Evolutionary conservation across 2,329 filamentous ascomycete genomes (phyloP), one percentile per base, ranked within the genome.

Genomic region (Colletotrichum cereale): DNA sequence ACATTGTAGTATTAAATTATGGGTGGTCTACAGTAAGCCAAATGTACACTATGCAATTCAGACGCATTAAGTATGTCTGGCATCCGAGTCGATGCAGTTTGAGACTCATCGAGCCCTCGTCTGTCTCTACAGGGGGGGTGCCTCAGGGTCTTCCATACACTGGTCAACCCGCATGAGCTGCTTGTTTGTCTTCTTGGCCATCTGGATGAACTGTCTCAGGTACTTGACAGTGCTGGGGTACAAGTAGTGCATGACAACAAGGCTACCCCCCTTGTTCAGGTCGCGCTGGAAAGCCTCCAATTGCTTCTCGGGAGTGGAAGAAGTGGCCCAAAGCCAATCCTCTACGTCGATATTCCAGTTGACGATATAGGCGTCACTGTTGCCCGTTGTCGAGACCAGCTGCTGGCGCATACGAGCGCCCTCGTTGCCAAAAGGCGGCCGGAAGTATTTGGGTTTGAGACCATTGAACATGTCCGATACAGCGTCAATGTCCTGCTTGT

Each of bases 341-440:
- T 93, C 89, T 29, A 92, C 88, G 75, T 93, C 91, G 55, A 93
- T 88, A 76, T 86, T 90, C 91, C 91, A 93, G 78, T 89, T 89
- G 62, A 92, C 86, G 56, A 92, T 87, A 74, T 88, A 87, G 1
- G 89, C 85, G 21, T 87, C 83, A 4, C 84, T 81, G 24, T 86
- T 84, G 24, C 79, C 79, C 44, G 86, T 82, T 0, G 87, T 84
- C 2, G 83, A 82, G 0, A 89, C 87, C n/a, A 92, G 84, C 44
- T 89, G 86, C 78, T 91, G 87, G 3, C 91, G 86, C 82, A 91
- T 90, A 56, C 90, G 86, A 1, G 90, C 90, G 40, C 90, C 91
- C 76, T 92, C 88, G 44, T 86, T 92, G 60, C 91, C 91, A 76
- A 91, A 93, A 0, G 91, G 91, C 8, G 91, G 90, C 7, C 91